Evolutionary conservation across 768 basidiomycete genomes (phyloP), one percentile per base, ranked within the genome.

Genomic region (Piloderma croceum): DNA sequence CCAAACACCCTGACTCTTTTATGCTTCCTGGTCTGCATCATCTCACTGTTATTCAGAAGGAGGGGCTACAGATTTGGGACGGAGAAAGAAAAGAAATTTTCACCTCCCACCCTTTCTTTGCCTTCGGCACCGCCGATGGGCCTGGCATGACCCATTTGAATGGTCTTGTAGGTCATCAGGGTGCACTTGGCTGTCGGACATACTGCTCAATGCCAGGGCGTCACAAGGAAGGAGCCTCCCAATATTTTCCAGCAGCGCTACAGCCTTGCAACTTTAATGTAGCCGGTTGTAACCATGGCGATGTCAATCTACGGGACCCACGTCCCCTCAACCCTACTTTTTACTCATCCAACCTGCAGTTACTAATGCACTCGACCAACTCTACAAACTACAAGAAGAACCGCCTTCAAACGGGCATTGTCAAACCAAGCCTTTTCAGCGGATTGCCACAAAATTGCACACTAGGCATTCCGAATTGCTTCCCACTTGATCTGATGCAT

Each of bases 401-500:
- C 3, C 47, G 56, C 3, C 45, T 51, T 3, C 24, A 38, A 12
- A 63, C 61, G 2, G 64, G 70, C 1, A 57, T 74, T 24, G 44
- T 44, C n/a, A 64, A 64, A 34, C 62, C 62, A 0, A 64, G 51
- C n/a, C 49, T 71, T 3, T 57, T 70, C 33, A 35, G 42, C 7
- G 66, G 62, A 0, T 42, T 68, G 1, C 46, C 36, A 1, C 20
- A 41, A 9, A 17, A 29, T 3, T 37, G 39, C 6, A 46, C 36
- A 13, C 51, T 63, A 13, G 47, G 51, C 0, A 43, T 65, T 33
- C 64, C 66, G 0, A 35, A 38, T 1, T 57, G 56, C 22, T 70
- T 66, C 36, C 34, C 46, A 9, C 45, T 45, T 1, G 68, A 73
- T 35, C 39, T 63, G 11, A 70, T 71, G 67, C 70, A 73, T 45